phyloP scores from a whole-genome alignment of 2,329 filamentous ascomycete genomes.

The Aspergillus pseudoviridinutans region DNA sequence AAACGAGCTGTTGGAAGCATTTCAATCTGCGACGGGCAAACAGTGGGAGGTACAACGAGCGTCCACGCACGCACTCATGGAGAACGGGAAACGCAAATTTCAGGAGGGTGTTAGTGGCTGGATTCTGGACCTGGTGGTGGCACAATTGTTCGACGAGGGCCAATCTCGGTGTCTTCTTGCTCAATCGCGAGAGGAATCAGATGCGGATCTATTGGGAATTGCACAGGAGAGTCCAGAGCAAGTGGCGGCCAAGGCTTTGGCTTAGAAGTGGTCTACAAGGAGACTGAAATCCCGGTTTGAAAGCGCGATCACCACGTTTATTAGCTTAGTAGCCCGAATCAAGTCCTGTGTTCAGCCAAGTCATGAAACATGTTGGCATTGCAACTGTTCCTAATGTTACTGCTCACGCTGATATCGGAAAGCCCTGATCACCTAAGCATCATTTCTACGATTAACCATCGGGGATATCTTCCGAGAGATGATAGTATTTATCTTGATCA shows the following conservation, averaged over 20 bases:
- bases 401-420: no score
- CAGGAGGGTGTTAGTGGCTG: constrained; percentile 1
- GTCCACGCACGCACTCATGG: not conserved
- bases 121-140: constrained; percentile 5
- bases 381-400: no score
- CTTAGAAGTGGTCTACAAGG: no score
- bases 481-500: no score
- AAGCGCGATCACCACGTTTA: no score
- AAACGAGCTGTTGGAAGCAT: constrained; percentile 6
- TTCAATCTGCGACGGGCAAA: constrained; percentile 4
- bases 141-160: constrained; percentile 1
- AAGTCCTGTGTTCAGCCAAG: no score
- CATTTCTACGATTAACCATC: no score
- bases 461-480: no score
- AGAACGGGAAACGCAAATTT: not conserved
- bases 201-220: constrained; percentile 3
- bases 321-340: no score
- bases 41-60: constrained; percentile 6
- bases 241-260: not conserved
- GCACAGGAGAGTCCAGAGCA: not conserved
- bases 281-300: no score
- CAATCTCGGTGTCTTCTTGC: constrained; percentile 3
- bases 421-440: no score
- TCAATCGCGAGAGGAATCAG: constrained; percentile 1
- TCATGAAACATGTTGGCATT: no score